These are phyloP conservation scores for Aspergillus steynii DNA, from an alignment of 495 filamentous ascomycete genomes.

Conservation along the genomic window DNA sequence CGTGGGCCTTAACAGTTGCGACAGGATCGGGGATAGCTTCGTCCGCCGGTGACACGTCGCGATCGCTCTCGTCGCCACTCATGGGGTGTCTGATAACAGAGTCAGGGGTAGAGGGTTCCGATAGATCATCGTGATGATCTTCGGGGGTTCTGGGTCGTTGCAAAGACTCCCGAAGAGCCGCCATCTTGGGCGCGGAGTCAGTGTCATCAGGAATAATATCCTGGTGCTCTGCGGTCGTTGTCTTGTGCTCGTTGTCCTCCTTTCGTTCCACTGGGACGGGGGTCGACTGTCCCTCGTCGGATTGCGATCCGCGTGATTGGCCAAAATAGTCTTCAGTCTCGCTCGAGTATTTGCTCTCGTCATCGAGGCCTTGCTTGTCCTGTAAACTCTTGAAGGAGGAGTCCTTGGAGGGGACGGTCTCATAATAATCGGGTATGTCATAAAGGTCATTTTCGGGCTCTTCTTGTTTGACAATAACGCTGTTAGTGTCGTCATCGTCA, in stretches of 20 bases:
- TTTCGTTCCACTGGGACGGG: slow-evolving; percentile 14
- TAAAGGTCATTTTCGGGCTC: slow-evolving; percentile 66
- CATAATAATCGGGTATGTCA: slow-evolving; percentile 60
- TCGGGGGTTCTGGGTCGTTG: slow-evolving; percentile 67
- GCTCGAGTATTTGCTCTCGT: slow-evolving; percentile 54
- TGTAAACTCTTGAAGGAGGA: slow-evolving; percentile 46
- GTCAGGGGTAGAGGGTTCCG: slow-evolving; percentile 78
- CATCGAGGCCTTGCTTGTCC: slow-evolving; percentile 38
- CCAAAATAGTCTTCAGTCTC: slow-evolving; percentile 33
- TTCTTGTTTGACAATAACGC: slow-evolving; percentile 69
- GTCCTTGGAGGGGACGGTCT: slow-evolving; percentile 48
- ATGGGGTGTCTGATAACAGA: slow-evolving; percentile 87
- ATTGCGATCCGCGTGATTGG: slow-evolving; percentile 9
- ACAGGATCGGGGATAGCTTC: slow-evolving; percentile 73
- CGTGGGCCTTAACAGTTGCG: slow-evolving; percentile 88
- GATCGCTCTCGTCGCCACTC: slow-evolving; percentile 34
- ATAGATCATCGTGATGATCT: slow-evolving; percentile 48
- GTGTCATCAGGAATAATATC: slow-evolving; percentile 20
- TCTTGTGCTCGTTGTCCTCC: neutral
- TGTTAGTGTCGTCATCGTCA: slow-evolving; percentile 59
- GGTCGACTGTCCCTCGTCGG: slow-evolving; percentile 14
- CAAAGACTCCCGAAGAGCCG: slow-evolving; percentile 50
- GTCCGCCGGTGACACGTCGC: slow-evolving; percentile 29
- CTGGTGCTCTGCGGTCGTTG: neutral
- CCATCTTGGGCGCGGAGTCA: slow-evolving; percentile 38